Percentiles rank a stretch among this genome's conserved stretches.
phyloP scores from a whole-genome alignment of 31 red algal genomes.

The Porphyra umbilicalis region DNA sequence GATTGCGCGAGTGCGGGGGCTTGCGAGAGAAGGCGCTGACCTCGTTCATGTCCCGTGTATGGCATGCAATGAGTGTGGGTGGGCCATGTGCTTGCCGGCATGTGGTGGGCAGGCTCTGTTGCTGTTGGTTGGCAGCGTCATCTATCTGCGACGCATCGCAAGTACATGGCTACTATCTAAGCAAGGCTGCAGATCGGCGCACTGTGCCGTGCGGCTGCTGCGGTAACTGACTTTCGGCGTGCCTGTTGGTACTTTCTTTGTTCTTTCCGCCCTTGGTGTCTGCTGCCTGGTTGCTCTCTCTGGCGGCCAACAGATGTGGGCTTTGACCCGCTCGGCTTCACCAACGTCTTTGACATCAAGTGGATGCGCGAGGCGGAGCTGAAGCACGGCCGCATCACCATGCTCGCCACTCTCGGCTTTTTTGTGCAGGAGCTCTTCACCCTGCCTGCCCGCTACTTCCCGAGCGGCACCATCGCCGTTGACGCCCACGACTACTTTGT shows the following conservation, averaged over 20 bases:
- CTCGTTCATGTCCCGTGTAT: background rate
- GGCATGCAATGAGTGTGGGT: no score
- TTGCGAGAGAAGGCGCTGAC: background rate
- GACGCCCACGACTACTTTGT: constrained; percentile 75
- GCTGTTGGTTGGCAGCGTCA: background rate
- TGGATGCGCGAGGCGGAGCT: constrained; percentile 90
- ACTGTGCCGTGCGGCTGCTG: no score
- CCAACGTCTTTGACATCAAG: constrained; percentile 58
- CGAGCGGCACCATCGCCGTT: constrained; percentile 1
- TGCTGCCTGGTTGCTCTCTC: no score
- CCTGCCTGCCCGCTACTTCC: constrained; percentile 30
- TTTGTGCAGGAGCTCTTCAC: constrained; percentile 56
- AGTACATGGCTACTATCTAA: no score
- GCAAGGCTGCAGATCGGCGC: no score
- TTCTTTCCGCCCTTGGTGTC: no score
- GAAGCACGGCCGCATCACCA: constrained; percentile 85
- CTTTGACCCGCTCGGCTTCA: constrained; percentile 89
- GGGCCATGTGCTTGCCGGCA: no score
- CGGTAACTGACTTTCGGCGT: no score
- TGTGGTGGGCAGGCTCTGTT: no score
- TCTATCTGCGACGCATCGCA: no score
- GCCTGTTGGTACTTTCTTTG: no score
- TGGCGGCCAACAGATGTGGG: no score
- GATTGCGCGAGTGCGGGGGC: background rate
- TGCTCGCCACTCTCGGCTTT: constrained; percentile 77